Percentiles rank a stretch among this genome's conserved stretches.
These are phyloP conservation scores for Magnaporthiopsis incrustans DNA, from an alignment of 2,329 filamentous ascomycete genomes.

Conservation along the genomic window DNA sequence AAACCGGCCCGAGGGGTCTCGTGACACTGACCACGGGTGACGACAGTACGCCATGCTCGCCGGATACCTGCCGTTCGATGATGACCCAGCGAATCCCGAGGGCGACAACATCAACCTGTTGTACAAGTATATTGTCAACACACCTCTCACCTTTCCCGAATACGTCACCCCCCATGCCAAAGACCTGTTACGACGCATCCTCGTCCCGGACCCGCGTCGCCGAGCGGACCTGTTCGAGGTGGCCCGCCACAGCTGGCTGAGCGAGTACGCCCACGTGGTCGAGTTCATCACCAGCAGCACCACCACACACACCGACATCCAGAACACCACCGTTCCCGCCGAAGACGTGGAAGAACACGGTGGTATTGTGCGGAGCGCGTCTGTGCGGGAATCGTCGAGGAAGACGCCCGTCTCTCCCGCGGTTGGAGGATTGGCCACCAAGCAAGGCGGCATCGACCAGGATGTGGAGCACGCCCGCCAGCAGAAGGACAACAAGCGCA, in stretches of 20 bases:
- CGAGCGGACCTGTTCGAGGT: slow-evolving; percentile 96
- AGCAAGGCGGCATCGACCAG: slow-evolving; percentile 66
- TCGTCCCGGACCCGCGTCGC: slow-evolving; percentile 91
- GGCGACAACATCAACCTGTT: slow-evolving; percentile 98
- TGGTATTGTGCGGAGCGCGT: slow-evolving; percentile 73
- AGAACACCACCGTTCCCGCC: slow-evolving; percentile 62
- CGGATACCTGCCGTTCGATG: slow-evolving; percentile 94
- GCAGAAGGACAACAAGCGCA: slow-evolving; percentile 81
- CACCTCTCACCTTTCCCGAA: slow-evolving; percentile 94
- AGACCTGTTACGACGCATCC: slow-evolving; percentile 83
- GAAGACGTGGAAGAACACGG: slow-evolving; percentile 50
- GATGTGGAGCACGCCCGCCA: slow-evolving; percentile 54
- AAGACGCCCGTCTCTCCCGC: slow-evolving; percentile 41
- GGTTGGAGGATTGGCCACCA: slow-evolving; percentile 59
- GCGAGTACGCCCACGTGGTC: slow-evolving; percentile 93
- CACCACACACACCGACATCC: slow-evolving; percentile 77
- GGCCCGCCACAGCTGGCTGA: slow-evolving; percentile 94
- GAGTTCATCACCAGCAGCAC: slow-evolving; percentile 95
- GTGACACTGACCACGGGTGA: slow-evolving; percentile 9
- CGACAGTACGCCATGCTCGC: slow-evolving; percentile 98
- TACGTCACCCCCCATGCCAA: slow-evolving; percentile 96
- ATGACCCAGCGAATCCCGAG: slow-evolving; percentile 95
- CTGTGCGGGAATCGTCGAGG: slow-evolving; percentile 81
- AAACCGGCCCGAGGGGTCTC: background rate
- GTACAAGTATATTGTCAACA: slow-evolving; percentile 99